Conservation (phyloP, 192 early-diverging fungal species). For the Dissophora ornata region DNA sequence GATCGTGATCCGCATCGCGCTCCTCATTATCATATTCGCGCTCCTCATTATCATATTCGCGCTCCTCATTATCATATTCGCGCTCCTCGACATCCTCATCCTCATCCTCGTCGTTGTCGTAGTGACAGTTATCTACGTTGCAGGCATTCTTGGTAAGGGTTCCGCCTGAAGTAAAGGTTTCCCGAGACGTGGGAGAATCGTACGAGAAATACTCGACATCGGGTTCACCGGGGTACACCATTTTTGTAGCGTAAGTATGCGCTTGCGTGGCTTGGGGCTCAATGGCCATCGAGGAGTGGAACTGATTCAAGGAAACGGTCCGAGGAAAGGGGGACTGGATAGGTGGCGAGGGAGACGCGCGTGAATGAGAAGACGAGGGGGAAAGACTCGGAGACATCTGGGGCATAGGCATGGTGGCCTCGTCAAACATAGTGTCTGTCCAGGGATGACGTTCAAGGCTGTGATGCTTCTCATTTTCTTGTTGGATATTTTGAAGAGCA, state of each 20-base stretch:
- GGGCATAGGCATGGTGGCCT: slow-evolving; percentile 18
- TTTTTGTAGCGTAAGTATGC: background rate
- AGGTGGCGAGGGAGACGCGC: slow-evolving; percentile 28
- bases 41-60: background rate
- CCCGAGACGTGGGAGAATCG: background rate
- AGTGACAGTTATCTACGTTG: background rate
- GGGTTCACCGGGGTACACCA: background rate
- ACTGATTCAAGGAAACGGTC: slow-evolving; percentile 4
- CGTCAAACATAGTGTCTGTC: slow-evolving; percentile 30
- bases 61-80: background rate
- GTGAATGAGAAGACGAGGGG: slow-evolving; percentile 13
- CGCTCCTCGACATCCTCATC: background rate
- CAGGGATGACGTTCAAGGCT: slow-evolving; percentile 15
- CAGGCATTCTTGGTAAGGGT: background rate
- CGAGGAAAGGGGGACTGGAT: slow-evolving; percentile 9
- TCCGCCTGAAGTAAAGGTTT: background rate
- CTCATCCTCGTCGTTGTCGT: slow-evolving; percentile 5
- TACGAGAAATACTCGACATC: background rate
- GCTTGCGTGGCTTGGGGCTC: slow-evolving; percentile 1
- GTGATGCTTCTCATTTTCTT: background rate
- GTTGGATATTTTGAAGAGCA: background rate
- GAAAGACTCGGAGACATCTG: slow-evolving; percentile 40
- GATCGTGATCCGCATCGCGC: background rate
- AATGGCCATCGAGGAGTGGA: slow-evolving; percentile 2
- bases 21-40: no score